These are phyloP conservation scores for Penicillium carneum DNA, from an alignment of 2,329 filamentous ascomycete species.

Conservation along the genomic window DNA sequence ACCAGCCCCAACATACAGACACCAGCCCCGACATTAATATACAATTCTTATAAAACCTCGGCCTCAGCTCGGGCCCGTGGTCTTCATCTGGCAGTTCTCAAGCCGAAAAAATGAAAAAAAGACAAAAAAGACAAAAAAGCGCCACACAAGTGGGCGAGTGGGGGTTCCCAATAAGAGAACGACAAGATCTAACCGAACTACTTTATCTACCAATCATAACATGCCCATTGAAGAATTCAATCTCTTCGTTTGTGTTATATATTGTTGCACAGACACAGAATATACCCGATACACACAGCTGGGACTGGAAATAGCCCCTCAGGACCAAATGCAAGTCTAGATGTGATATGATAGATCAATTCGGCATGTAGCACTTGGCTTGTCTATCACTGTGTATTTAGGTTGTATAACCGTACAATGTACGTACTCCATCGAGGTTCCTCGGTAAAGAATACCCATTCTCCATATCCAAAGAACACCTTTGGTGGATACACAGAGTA, in stretches of 20 bases:
- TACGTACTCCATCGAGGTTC: background rate
- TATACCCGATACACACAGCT: background rate
- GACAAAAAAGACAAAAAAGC: background rate
- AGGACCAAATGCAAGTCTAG: background rate
- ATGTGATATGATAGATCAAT: conserved; percentile 11
- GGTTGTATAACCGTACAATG: background rate
- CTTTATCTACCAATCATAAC: conserved; percentile 10
- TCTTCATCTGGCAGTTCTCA: background rate
- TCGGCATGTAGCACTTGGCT: background rate
- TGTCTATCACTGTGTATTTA: background rate
- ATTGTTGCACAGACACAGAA: background rate
- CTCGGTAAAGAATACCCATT: background rate
- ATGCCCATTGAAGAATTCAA: background rate
- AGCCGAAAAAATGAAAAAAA: background rate
- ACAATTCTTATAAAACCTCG: background rate
- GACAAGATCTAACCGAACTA: conserved; percentile 5
- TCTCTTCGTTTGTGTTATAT: background rate
- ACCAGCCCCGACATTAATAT: background rate
- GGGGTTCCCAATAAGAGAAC: background rate
- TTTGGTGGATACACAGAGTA: background rate
- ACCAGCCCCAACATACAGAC: background rate
- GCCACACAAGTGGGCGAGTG: conserved; percentile 6
- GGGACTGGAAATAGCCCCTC: conserved; percentile 13
- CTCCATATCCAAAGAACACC: background rate
- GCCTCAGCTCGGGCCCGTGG: background rate